Evolutionary conservation across 495 filamentous ascomycete genomes (phyloP), one percentile per base, ranked within the genome.

Genomic region (Lophiostoma macrostomum): DNA sequence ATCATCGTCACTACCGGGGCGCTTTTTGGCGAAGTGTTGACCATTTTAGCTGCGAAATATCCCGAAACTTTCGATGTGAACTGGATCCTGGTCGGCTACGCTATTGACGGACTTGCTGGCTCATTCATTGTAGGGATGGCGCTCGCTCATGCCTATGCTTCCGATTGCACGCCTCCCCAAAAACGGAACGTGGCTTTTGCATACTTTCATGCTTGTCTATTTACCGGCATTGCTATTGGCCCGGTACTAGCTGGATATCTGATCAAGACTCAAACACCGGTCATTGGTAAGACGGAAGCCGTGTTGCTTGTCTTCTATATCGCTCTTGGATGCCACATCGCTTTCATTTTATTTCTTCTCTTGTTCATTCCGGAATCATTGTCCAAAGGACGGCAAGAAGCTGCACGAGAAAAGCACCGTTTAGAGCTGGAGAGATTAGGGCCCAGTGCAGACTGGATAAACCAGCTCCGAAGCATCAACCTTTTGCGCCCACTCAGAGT

Each of bases 91-190:
- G 43, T 90, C 4, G 88, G 88, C 14, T 78, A 78, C 23, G 73
- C 86, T 19, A 71, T 87, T 27, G 91, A 97, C 65, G 91, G 91
- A 1, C 60, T 96, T 0, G 80, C 82, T 16, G 93, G 91, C 13
- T 94, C 89, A 27, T 95, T 96, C 69, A 90, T 88, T 2, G 78
- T 85, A 0, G 82, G 79, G 2, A 85, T 88, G 74, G 87, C 93
- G 8, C 63, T 97, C 31, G 81, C 79, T 19, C 81, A 91, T 63
- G 85, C 91, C 0, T 98, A 97, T 66, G 85, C 84, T 5, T 79
- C 87, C 32, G 93, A 98, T 65, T 95, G 89, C 69, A 91, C 93
- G 11, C 73, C 82, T 13, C 86, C 88, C 0, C 81, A 83, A 23
- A 78, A 79, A 53, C 80, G 93, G 16, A 88, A 84, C 38, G 85